Base-by-base conservation (phyloP, 495 filamentous ascomycete genomes). In the Xylaria intraflava region DNA sequence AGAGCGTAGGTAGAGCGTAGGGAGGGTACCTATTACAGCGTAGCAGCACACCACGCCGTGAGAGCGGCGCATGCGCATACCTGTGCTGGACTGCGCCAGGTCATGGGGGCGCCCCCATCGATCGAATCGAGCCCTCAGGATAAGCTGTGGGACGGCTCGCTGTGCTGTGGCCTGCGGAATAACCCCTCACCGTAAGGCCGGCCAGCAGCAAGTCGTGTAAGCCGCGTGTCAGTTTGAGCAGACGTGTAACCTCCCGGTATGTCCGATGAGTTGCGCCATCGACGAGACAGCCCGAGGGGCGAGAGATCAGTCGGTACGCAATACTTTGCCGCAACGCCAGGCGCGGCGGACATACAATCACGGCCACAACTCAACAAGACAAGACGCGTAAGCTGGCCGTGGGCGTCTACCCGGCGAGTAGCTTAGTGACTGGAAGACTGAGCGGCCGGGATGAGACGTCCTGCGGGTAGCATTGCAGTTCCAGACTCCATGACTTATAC, bases 151-250 rank as follows among this genome's bases (percentile, higher is more conserved):
- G 29, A 53, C 51, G 27, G 43, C 42, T n/a, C n/a, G n/a, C 50
- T 35, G 3, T 35, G 14, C 3, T 35, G 27, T 29, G 49, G 42
- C 38, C 42, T 38, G 42, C 51, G 33, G 24, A 43, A 46, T 53
- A 35, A 40, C 51, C 51, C 51, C 51, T 53, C 51, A 53, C 42
- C 42, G 51, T 46, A 53, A 46, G 51, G 43, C 51, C 49, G 51
- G 42, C n/a, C 17, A 29, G 38, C 17, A 24, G 31, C n/a, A 23
- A 44, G 23, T 31, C 30, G 27, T 26, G 27, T 35, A 43, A 31
- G 39, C 42, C 19, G 10, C 31, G 31, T 35, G 31, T 38, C 35
- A 11, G 12, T 2, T 38, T 17, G 35, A 38, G 35, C 35, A 7
- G 16, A 38, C 14, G 35, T 14, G n/a, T 4, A n/a, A 4, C 27